Evolutionary conservation across 306 rosid species (phyloP).

Genomic region (Castanea crenata): DNA sequence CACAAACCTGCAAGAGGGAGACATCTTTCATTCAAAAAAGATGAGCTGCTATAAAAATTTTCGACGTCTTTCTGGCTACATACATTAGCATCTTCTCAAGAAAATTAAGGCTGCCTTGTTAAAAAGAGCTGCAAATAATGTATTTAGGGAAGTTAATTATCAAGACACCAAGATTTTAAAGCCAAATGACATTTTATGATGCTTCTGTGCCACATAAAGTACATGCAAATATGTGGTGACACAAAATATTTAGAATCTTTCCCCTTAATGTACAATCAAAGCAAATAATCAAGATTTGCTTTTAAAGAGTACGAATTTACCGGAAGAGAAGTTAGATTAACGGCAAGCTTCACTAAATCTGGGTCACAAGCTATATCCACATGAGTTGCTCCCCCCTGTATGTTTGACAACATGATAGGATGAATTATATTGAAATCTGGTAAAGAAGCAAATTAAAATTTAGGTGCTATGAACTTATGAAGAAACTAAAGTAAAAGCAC

Average conservation of each 20-base stretch:
- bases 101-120: not conserved
- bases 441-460: not conserved
- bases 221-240: not conserved
- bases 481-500: not conserved
- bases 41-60: not conserved
- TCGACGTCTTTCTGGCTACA: not conserved
- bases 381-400: conserved; percentile 94
- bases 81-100: not conserved
- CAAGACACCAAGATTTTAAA: not conserved
- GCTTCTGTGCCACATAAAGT: not conserved
- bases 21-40: conserved; percentile 5
- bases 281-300: conserved; percentile 1
- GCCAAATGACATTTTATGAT: not conserved
- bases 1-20: conserved; percentile 69
- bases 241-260: not conserved
- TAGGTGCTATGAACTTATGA: not conserved
- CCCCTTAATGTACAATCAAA: not conserved
- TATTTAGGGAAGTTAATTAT: not conserved
- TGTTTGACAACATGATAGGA: conserved; percentile 1
- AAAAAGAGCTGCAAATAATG: not conserved
- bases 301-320: conserved; percentile 28
- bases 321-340: conserved; percentile 82
- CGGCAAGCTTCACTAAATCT: conserved; percentile 85
- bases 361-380: conserved; percentile 98
- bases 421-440: not conserved